Evolutionary conservation across 2,329 filamentous ascomycete species (phyloP).

Genomic region (Microcera coccophila): DNA sequence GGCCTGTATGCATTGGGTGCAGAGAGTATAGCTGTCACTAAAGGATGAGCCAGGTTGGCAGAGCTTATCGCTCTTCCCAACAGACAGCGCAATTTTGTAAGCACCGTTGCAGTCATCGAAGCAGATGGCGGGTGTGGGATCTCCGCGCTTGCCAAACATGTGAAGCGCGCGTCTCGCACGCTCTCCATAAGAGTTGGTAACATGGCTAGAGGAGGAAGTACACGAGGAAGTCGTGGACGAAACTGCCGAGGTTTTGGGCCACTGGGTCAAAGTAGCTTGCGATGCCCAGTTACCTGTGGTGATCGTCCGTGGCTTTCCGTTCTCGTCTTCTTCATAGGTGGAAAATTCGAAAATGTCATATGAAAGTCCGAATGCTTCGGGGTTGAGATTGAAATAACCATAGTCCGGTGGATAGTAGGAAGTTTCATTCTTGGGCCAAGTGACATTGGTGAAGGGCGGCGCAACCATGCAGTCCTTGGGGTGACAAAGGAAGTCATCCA

Average conservation of each 20-base stretch:
- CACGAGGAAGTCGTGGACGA: conserved; percentile 9
- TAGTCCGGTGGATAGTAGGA: conserved; percentile 46
- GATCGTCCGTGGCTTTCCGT: conserved; percentile 40
- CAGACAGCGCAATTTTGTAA: conserved; percentile 40
- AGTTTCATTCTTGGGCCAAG: conserved; percentile 45
- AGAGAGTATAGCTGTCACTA: conserved; percentile 31
- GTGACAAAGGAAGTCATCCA: conserved; percentile 44
- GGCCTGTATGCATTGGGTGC: conserved; percentile 39
- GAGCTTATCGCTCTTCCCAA: conserved; percentile 46
- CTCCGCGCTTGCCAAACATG: conserved; percentile 38
- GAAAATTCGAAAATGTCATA: conserved; percentile 57
- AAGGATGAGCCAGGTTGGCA: conserved; percentile 46
- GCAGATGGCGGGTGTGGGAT: conserved; percentile 46
- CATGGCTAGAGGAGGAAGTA: conserved; percentile 9
- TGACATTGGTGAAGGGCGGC: conserved; percentile 33
- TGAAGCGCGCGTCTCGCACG: conserved; percentile 18
- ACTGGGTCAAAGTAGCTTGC: conserved; percentile 44
- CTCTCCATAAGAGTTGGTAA: conserved; percentile 8
- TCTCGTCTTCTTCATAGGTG: conserved; percentile 33
- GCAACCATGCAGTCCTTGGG: conserved; percentile 43
- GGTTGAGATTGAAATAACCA: conserved; percentile 63
- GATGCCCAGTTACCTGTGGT: conserved; percentile 55
- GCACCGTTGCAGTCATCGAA: conserved; percentile 51
- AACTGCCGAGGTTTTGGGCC: conserved; percentile 19
- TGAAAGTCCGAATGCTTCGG: conserved; percentile 58